Evolutionary conservation across 164 flowering plant genomes (phyloP).

Genomic region (Umbilicus rupestris): DNA sequence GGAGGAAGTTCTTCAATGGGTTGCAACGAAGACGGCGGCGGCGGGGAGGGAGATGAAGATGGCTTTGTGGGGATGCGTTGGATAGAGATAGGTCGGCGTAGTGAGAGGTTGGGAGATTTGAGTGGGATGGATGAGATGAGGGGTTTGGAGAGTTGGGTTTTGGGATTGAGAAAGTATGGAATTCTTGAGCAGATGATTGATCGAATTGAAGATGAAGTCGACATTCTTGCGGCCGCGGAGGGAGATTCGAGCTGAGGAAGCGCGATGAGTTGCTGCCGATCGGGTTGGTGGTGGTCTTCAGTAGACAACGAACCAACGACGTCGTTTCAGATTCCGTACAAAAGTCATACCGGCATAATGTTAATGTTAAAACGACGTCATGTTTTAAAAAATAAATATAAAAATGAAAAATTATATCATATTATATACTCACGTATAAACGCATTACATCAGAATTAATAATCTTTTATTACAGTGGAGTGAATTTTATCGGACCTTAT

Average conservation of each 20-base stretch:
- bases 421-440: no score
- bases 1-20: conserved; percentile 65
- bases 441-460: no score
- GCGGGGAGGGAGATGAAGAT: conserved; percentile 11
- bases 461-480: no score
- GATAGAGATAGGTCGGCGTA: conserved; percentile 28
- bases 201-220: conserved; percentile 29
- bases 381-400: no score
- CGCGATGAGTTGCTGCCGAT: background rate
- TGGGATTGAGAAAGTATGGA: conserved; percentile 17
- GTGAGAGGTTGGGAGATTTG: conserved; percentile 16
- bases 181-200: conserved; percentile 22
- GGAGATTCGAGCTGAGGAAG: background rate
- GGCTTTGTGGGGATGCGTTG: conserved; percentile 36
- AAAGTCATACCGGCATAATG: no score
- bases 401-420: no score
- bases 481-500: no score
- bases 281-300: background rate
- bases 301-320: background rate
- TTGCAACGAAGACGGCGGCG: conserved; percentile 30
- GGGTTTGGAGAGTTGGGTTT: conserved; percentile 14
- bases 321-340: background rate
- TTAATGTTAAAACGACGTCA: no score
- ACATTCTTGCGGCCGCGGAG: conserved; percentile 8
- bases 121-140: conserved; percentile 13